Conservation (phyloP, 768 basidiomycete genomes). For the Arthromyces matolae region DNA sequence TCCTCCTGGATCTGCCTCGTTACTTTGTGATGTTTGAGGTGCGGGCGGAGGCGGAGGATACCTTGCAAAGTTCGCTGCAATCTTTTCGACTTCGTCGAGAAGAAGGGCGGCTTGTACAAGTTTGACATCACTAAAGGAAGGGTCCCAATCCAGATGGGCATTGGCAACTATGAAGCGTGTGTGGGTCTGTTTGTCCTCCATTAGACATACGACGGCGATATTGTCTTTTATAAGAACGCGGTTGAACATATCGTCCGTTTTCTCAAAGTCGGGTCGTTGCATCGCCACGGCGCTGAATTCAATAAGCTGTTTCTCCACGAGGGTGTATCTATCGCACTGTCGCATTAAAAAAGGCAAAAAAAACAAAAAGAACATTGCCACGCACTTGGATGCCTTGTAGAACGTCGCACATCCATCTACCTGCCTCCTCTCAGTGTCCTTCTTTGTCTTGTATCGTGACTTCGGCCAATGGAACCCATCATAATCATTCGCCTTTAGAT, state of each 20-base stretch:
- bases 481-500: constrained; percentile 72
- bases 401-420: constrained; percentile 98
- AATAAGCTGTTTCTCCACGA: constrained; percentile 90
- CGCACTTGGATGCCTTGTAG: constrained; percentile 85
- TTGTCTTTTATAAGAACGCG: constrained; percentile 94
- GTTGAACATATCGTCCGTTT: constrained; percentile 99
- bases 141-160: constrained; percentile 92
- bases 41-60: constrained; percentile 60
- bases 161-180: constrained; percentile 88
- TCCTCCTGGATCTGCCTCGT: constrained; percentile 18
- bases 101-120: constrained; percentile 92
- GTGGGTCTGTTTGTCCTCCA: constrained; percentile 86
- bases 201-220: constrained; percentile 80
- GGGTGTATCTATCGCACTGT: constrained; percentile 61
- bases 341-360: constrained; percentile 1
- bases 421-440: constrained; percentile 73
- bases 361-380: constrained; percentile 16
- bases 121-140: constrained; percentile 91
- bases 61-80: constrained; percentile 77
- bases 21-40: constrained; percentile 18
- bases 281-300: constrained; percentile 93
- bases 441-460: constrained; percentile 91
- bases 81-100: constrained; percentile 90
- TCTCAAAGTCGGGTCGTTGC: constrained; percentile 91
- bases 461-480: constrained; percentile 92